Evolutionary conservation across 306 rosid genomes (phyloP).

Genomic region (Mimosa bimucronata): DNA sequence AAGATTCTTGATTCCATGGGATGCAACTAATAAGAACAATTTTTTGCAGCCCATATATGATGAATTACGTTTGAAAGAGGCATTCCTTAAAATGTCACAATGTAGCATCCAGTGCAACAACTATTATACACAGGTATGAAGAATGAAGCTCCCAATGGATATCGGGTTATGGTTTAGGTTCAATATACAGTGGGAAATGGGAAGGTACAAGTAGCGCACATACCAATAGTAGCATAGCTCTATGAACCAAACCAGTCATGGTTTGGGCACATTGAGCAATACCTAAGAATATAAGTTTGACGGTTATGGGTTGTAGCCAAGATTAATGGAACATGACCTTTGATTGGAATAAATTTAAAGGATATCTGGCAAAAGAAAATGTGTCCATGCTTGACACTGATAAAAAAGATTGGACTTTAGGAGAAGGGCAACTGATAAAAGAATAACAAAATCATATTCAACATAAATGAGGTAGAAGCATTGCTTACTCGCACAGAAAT

Average conservation of each 20-base stretch:
- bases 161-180: background rate
- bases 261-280: background rate
- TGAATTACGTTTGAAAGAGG: background rate
- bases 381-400: background rate
- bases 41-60: background rate
- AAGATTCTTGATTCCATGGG: background rate
- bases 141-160: background rate
- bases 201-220: background rate
- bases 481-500: conserved; percentile 93
- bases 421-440: no score
- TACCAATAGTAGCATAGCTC: background rate
- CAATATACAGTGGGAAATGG: background rate
- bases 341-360: background rate
- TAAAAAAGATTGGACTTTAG: background rate
- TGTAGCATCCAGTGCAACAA: background rate
- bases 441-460: background rate
- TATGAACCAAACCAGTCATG: background rate
- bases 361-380: background rate
- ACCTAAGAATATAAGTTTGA: background rate
- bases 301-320: background rate
- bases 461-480: conserved; percentile 31
- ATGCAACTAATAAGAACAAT: background rate
- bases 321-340: no score
- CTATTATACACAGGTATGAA: background rate
- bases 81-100: no score